Evolutionary conservation across 306 rosid species (phyloP), one percentile per base, ranked within the genome.

Genomic region (Trifolium dubium): DNA sequence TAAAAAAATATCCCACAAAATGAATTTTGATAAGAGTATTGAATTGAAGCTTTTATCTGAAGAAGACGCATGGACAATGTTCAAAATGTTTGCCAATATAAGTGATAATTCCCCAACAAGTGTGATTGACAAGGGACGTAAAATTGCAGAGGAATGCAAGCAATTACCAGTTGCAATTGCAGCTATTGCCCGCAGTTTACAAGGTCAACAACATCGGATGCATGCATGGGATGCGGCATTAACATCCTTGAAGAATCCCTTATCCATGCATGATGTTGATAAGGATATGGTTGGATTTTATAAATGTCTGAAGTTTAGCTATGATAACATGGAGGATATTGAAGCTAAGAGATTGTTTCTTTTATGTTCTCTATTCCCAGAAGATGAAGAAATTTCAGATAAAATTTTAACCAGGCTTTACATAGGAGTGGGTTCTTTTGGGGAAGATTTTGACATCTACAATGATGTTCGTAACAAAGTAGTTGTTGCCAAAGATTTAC

Each of bases 341-440:
- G 15, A 2, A 15, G 11, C 10, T 10, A 50, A 15, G 56, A 4
- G 2, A 23, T 28, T 72, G 0, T 71, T 79, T 2, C 61, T 76
- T 17, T 64, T 75, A 8, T 81, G 74, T 3, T 76, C 81, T 29
- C 3, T 76, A 1, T 75, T 81, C 9, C 74, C n/a, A 34, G 81
- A 81, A 55, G 81, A 64, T 64, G 63, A 71, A 64, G 78, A 76
- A 15, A 43, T 76, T 8, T 3, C 31, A 1, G 8, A 8, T 44
- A 78, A 79, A 5, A 9, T 55, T 5, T 12, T 79, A 23, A 41
- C 23, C 2, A 54, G 54, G 44, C 30, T 53, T 65, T 43, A 2
- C 8, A 13, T 64, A 0, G 71, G 75, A 15, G 0, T 10, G 0
- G 65, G 56, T 4, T 15, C 67, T 28, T 60, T 44, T 37, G 65